Percentiles rank a stretch among this genome's conserved stretches.
Evolutionary conservation across 345 rosid genomes (phyloP).

Genomic region (Rubroshorea leprosula): DNA sequence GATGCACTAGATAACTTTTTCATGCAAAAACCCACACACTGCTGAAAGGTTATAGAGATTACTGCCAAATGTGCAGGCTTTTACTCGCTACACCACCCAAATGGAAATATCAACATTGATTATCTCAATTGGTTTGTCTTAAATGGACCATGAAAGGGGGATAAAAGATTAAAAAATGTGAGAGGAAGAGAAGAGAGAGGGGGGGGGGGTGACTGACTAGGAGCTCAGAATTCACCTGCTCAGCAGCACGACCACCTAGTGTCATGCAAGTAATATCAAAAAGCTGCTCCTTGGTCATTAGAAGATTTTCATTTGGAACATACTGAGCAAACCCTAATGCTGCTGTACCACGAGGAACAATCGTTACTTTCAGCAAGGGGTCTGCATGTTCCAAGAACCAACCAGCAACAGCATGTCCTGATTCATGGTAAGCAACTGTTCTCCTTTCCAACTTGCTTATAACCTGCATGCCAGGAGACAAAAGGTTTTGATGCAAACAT

Average conservation of each 20-base stretch:
- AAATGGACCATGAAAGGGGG: too few species aligned
- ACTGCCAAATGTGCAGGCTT: too few species aligned
- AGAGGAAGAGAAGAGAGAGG: too few species aligned
- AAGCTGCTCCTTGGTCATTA: constrained; percentile 54
- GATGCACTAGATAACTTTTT: neutral
- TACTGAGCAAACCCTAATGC: constrained; percentile 52
- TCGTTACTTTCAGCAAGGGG: constrained; percentile 51
- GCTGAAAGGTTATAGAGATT: too few species aligned
- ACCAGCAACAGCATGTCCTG: constrained; percentile 55
- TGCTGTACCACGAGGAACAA: too few species aligned
- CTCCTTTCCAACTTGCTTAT: constrained; percentile 45
- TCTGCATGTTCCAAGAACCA: constrained; percentile 62
- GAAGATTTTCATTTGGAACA: constrained; percentile 48
- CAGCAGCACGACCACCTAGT: constrained; percentile 59
- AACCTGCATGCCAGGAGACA: constrained; percentile 19
- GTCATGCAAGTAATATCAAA: constrained; percentile 58
- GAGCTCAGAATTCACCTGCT: constrained; percentile 33
- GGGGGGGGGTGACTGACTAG: too few species aligned
- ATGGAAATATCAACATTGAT: too few species aligned
- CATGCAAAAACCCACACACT: too few species aligned
- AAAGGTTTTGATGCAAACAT: neutral
- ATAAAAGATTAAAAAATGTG: too few species aligned
- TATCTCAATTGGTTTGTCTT: too few species aligned
- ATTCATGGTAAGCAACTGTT: too few species aligned
- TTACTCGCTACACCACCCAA: too few species aligned